These are phyloP conservation scores for Colletotrichum navitas DNA, from an alignment of 2,329 filamentous ascomycete genomes.

Conservation along the genomic window DNA sequence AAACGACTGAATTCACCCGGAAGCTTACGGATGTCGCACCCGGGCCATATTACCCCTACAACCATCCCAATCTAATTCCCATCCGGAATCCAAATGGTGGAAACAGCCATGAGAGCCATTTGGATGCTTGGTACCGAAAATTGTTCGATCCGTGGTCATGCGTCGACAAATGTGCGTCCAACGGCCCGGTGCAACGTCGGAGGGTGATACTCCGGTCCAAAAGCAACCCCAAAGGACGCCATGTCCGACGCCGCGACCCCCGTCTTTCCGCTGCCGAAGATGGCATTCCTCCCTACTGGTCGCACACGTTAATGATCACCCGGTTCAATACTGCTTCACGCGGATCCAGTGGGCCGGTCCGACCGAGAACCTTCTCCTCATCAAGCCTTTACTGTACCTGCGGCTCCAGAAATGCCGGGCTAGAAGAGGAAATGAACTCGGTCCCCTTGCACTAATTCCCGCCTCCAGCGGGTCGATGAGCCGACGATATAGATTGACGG, in stretches of 20 bases:
- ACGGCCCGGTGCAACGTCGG: conserved; percentile 38
- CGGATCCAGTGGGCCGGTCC: conserved; percentile 33
- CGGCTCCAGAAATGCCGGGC: conserved; percentile 27
- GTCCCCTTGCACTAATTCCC: neutral
- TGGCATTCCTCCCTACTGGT: neutral
- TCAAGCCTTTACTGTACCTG: conserved; percentile 7
- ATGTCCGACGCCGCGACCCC: neutral
- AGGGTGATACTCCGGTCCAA: conserved; percentile 29
- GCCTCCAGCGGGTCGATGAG: neutral
- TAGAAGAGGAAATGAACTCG: conserved; percentile 10
- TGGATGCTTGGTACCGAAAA: conserved; percentile 19
- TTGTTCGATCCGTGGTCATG: conserved; percentile 25
- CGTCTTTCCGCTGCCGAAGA: conserved; percentile 21
- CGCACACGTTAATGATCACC: conserved; percentile 17
- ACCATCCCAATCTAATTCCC: neutral
- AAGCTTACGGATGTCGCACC: neutral
- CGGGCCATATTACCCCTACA: neutral
- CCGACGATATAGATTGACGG: neutral
- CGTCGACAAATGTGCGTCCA: conserved; percentile 13
- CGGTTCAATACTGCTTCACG: neutral
- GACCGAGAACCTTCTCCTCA: conserved; percentile 3
- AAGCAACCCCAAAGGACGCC: neutral
- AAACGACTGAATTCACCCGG: neutral
- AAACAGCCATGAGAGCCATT: neutral
- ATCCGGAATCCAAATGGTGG: conserved; percentile 17